Evolutionary conservation across 2,329 filamentous ascomycete genomes (phyloP).

Genomic region (Nemania sp.): DNA sequence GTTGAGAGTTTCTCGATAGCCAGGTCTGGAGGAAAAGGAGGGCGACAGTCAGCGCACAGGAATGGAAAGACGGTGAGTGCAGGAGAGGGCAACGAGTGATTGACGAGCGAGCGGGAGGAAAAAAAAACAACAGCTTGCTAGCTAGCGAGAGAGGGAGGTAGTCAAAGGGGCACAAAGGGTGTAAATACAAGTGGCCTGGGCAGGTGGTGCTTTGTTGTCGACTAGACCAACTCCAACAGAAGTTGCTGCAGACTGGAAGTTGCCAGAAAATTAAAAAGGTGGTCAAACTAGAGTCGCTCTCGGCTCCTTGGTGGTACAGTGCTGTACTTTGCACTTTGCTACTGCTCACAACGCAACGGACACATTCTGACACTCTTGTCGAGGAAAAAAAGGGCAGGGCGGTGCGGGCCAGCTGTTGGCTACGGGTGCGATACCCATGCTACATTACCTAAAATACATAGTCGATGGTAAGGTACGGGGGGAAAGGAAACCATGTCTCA

Average conservation of each 20-base stretch:
- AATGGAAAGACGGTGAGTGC: conserved; percentile 40
- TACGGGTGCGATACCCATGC: conserved; percentile 47
- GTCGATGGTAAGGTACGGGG: conserved; percentile 35
- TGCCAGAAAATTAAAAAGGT: conserved; percentile 47
- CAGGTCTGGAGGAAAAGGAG: conserved; percentile 43
- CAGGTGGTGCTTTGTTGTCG: conserved; percentile 48
- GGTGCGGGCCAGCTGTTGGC: conserved; percentile 51
- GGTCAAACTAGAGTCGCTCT: conserved; percentile 47
- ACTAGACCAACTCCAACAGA: conserved; percentile 46
- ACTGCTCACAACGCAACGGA: conserved; percentile 37
- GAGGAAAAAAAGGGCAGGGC: conserved; percentile 45
- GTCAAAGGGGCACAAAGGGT: conserved; percentile 46
- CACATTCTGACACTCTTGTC: conserved; percentile 37
- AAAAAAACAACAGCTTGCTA: conserved; percentile 45
- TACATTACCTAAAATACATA: conserved; percentile 43
- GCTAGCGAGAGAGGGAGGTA: conserved; percentile 46
- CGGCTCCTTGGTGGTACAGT: conserved; percentile 31
- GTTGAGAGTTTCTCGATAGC: conserved; percentile 40
- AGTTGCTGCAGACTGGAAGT: conserved; percentile 46
- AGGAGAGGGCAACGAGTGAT: conserved; percentile 36
- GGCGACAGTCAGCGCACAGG: conserved; percentile 48
- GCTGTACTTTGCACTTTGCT: conserved; percentile 20
- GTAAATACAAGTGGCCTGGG: conserved; percentile 43
- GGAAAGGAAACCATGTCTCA: conserved; percentile 48
- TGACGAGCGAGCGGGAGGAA: conserved; percentile 40